Conservation (phyloP, 106 monocot genomes). For the Phalaenopsis equestris region DNA sequence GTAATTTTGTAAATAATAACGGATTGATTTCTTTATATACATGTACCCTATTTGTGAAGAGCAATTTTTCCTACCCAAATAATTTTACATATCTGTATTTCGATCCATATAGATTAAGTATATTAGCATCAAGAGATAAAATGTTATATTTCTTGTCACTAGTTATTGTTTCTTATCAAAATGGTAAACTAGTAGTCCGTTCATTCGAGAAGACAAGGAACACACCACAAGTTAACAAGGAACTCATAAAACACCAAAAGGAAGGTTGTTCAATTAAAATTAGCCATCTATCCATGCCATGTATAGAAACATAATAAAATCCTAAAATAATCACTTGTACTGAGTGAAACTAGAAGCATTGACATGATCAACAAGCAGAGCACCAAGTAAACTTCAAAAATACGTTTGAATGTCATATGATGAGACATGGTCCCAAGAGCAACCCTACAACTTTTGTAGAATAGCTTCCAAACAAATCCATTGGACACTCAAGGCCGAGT, state of each 20-base stretch:
- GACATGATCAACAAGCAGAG: not conserved
- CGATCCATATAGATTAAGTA: too few species aligned
- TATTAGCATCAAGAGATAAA: too few species aligned
- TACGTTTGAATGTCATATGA: not conserved
- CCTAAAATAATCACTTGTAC: not conserved
- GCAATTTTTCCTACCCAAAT: too few species aligned
- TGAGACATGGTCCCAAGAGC: not conserved
- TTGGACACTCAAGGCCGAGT: not conserved
- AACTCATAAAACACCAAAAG: slow-evolving; percentile 2
- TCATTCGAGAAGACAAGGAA: not conserved
- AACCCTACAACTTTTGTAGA: not conserved
- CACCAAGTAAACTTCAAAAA: not conserved
- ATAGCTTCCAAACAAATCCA: not conserved
- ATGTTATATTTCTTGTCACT: not conserved
- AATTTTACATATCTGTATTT: too few species aligned
- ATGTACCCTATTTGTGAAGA: too few species aligned
- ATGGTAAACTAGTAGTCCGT: not conserved
- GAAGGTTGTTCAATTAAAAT: not conserved
- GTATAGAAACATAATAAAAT: not conserved
- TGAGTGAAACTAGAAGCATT: not conserved
- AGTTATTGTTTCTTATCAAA: not conserved
- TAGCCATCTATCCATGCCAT: not conserved
- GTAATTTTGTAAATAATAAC: too few species aligned
- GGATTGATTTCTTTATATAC: too few species aligned
- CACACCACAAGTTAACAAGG: not conserved